Evolutionary conservation across 2,329 filamentous ascomycete genomes (phyloP).

Genomic region (Calonectria ilicicola): DNA sequence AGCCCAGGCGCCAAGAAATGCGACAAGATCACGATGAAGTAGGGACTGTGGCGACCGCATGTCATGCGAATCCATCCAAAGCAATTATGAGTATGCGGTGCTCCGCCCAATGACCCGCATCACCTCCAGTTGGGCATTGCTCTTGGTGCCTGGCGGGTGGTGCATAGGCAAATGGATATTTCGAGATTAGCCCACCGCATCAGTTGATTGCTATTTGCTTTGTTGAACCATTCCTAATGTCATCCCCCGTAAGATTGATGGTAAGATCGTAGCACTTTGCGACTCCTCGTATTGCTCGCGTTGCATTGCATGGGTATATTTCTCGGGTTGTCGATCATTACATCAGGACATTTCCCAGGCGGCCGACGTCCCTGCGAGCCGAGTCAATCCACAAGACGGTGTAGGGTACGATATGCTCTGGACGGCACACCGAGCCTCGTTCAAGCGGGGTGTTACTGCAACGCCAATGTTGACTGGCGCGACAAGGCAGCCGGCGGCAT

Average conservation of each 20-base stretch:
- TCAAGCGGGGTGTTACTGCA: conserved; percentile 22
- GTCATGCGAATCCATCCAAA: conserved; percentile 17
- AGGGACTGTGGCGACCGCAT: conserved; percentile 14
- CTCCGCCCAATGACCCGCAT: conserved; percentile 14
- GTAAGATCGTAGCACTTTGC: neutral
- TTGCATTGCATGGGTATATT: conserved; percentile 21
- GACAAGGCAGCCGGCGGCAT: conserved; percentile 21
- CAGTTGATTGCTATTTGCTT: conserved; percentile 8
- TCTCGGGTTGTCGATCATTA: conserved; percentile 7
- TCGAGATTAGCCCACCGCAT: conserved; percentile 4
- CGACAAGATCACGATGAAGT: conserved; percentile 21
- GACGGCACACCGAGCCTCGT: conserved; percentile 18
- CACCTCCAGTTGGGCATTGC: neutral
- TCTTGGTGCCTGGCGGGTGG: conserved; percentile 4
- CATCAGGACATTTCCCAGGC: neutral
- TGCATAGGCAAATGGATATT: neutral
- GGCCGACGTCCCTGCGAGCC: conserved; percentile 6
- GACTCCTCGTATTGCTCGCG: conserved; percentile 14
- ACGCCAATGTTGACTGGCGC: conserved; percentile 13
- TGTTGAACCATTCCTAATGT: conserved; percentile 4
- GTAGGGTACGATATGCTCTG: conserved; percentile 16
- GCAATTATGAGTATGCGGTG: conserved; percentile 13
- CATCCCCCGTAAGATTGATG: neutral
- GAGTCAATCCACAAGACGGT: conserved; percentile 9
- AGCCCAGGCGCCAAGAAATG: conserved; percentile 26